These are phyloP conservation scores for Xylaria digitata DNA, from an alignment of 2,329 filamentous ascomycete species.

Conservation along the genomic window DNA sequence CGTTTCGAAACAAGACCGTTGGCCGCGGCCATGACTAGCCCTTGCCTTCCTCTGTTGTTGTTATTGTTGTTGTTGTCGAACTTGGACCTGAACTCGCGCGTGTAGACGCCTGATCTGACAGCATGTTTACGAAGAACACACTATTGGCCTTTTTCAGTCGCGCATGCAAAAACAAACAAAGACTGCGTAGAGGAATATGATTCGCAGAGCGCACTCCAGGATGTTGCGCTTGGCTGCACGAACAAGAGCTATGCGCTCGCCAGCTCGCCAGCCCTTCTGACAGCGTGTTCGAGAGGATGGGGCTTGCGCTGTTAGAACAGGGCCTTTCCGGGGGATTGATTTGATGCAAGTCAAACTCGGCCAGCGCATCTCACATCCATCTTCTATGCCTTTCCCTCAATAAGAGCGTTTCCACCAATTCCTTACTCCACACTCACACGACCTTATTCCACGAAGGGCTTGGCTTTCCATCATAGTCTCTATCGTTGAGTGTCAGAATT, in stretches of 20 bases:
- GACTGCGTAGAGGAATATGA: slow-evolving; percentile 46
- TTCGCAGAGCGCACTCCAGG: slow-evolving; percentile 47
- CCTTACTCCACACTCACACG: slow-evolving; percentile 30
- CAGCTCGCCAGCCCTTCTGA: slow-evolving; percentile 38
- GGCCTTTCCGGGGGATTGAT: slow-evolving; percentile 47
- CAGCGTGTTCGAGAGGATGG: slow-evolving; percentile 46
- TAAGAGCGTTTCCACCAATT: slow-evolving; percentile 37
- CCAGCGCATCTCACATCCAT: slow-evolving; percentile 49
- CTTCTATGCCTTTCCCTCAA: slow-evolving; percentile 34
- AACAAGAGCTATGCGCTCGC: slow-evolving; percentile 37
- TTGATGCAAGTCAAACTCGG: slow-evolving; percentile 50
- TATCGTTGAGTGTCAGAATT: slow-evolving; percentile 22
- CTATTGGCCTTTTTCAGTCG: slow-evolving; percentile 31
- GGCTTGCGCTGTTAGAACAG: slow-evolving; percentile 45
- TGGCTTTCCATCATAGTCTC: slow-evolving; percentile 19
- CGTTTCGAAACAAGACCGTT: slow-evolving; percentile 29
- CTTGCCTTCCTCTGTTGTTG: slow-evolving; percentile 22
- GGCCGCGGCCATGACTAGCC: slow-evolving; percentile 22
- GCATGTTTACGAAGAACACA: slow-evolving; percentile 24
- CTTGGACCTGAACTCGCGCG: slow-evolving; percentile 22
- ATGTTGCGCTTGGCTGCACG: slow-evolving; percentile 47
- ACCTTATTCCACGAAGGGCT: slow-evolving; percentile 19
- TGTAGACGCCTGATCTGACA: slow-evolving; percentile 25
- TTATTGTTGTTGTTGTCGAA: slow-evolving; percentile 12
- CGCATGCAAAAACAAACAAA: slow-evolving; percentile 42